Percentiles rank a stretch among this genome's conserved stretches.
These are phyloP conservation scores for Brassica juncea DNA, from an alignment of 345 rosid genomes.

Conservation along the genomic window DNA sequence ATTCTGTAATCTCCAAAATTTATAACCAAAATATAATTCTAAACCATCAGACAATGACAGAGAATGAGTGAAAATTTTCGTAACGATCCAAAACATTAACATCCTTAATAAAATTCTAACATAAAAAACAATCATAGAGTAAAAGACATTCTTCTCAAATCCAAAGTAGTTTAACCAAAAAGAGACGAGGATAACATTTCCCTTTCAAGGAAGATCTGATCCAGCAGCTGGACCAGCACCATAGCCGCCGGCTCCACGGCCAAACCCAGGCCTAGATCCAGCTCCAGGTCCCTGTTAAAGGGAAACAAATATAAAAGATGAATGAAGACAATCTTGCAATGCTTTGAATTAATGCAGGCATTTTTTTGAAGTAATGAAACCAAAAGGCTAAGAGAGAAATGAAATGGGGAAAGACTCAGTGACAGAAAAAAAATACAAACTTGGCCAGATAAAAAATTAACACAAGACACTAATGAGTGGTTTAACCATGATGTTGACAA, in stretches of 20 bases:
- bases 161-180: conserved; percentile 19
- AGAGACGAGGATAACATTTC: background rate
- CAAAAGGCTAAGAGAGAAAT: background rate
- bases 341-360: background rate
- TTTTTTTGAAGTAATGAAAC: background rate
- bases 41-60: background rate
- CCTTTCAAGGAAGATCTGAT: conserved; percentile 53
- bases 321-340: background rate
- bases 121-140: conserved; percentile 17
- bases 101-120: conserved; percentile 2
- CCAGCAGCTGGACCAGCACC: conserved; percentile 51
- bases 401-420: background rate
- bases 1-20: background rate
- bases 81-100: background rate
- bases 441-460: background rate
- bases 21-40: background rate
- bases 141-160: conserved; percentile 8
- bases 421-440: background rate
- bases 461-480: background rate
- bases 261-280: conserved; percentile 68
- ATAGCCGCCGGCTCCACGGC: conserved; percentile 71
- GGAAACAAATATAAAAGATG: background rate
- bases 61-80: background rate
- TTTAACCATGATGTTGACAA: background rate
- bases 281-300: conserved; percentile 67